Conservation (phyloP, 2,329 filamentous ascomycete genomes). For the Fusarium xyrophilum region DNA sequence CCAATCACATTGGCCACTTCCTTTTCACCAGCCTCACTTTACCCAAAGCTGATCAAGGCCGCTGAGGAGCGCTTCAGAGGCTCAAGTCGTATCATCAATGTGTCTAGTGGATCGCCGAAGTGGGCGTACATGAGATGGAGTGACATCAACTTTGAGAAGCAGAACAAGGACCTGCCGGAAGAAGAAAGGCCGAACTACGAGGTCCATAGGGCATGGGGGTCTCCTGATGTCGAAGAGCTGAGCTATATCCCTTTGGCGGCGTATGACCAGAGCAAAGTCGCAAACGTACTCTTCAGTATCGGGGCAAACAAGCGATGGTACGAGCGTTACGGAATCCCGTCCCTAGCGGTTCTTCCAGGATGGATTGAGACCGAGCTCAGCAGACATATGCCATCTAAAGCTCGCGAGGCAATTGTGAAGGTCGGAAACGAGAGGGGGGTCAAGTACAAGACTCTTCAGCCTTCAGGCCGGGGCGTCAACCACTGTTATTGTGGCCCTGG, state of each 20-base stretch:
- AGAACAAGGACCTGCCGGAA: background rate
- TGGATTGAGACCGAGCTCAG: background rate
- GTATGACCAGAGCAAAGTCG: background rate
- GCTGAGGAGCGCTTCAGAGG: background rate
- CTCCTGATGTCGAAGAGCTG: background rate
- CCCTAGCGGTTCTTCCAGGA: background rate
- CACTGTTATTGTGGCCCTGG: background rate
- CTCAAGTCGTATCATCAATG: background rate
- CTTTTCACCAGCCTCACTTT: background rate
- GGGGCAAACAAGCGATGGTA: background rate
- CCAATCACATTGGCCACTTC: background rate
- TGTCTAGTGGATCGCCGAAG: background rate
- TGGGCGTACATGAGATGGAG: background rate
- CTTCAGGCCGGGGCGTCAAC: background rate
- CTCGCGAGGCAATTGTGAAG: background rate
- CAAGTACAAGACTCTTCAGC: background rate
- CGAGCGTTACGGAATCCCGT: background rate
- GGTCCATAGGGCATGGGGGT: background rate
- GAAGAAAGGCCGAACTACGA: background rate
- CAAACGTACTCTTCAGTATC: background rate
- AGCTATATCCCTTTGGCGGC: background rate
- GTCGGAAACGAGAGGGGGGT: background rate
- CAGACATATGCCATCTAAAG: background rate
- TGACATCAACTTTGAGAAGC: background rate
- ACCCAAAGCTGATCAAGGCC: background rate